Evolutionary conservation across 176 grass and related monocot genomes (phyloP).

Genomic region (Ananas comosus): DNA sequence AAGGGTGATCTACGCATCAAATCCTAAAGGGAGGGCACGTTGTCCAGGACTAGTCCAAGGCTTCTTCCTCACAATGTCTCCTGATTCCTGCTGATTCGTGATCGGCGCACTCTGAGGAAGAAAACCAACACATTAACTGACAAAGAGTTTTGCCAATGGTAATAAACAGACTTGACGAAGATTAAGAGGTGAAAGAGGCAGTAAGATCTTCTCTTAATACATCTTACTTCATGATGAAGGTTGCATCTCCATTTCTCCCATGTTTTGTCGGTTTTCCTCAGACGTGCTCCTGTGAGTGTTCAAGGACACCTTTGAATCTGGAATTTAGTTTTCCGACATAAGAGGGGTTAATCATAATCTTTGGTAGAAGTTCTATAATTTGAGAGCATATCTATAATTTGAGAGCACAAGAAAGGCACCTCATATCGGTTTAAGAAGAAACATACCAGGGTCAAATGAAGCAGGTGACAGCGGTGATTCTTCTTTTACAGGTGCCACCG

Average conservation of each 20-base stretch:
- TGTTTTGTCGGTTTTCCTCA: constrained; percentile 18
- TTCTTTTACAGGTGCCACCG: constrained; percentile 30
- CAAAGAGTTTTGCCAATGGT: neutral
- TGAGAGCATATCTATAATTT: constrained; percentile 1
- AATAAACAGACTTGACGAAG: neutral
- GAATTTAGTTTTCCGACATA: neutral
- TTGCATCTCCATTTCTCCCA: constrained; percentile 21
- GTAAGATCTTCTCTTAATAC: constrained; percentile 13
- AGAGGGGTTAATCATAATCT: constrained; percentile 8
- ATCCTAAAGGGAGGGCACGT: no score
- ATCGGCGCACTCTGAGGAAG: constrained; percentile 3
- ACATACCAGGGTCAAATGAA: constrained; percentile 32
- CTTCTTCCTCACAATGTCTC: neutral
- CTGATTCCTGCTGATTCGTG: constrained; percentile 1
- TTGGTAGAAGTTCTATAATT: neutral
- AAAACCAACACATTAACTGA: constrained; percentile 11
- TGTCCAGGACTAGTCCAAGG: neutral
- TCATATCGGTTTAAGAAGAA: constrained; percentile 4
- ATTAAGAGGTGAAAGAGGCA: neutral
- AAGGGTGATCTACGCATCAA: no score
- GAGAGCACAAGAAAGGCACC: neutral
- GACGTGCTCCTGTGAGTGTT: constrained; percentile 4
- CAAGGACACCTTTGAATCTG: constrained; percentile 32
- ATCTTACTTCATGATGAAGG: constrained; percentile 30
- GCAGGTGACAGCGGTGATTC: constrained; percentile 32